Conservation (phyloP, 2,329 filamentous ascomycete species). For the Neocatenulostroma microsporum region DNA sequence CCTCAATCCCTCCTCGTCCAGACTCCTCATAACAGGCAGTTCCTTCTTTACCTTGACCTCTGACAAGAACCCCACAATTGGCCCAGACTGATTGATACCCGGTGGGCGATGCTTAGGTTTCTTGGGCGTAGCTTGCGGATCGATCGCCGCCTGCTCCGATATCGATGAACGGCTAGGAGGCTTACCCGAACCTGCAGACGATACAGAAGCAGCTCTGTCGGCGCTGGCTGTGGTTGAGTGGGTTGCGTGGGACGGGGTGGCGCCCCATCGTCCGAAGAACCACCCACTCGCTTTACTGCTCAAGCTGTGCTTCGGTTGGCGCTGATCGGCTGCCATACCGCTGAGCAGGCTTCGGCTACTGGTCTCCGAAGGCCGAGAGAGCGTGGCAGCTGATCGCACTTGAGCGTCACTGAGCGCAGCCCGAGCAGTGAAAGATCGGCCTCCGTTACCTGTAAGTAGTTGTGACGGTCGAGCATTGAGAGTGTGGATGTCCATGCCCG, state of each 20-base stretch:
- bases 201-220: constrained; percentile 7
- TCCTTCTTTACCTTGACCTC: constrained; percentile 45
- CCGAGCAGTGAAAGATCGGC: constrained; percentile 41
- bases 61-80: constrained; percentile 63
- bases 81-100: constrained; percentile 71
- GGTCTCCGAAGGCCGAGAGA: constrained; percentile 33
- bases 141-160: constrained; percentile 10
- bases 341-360: constrained; percentile 25
- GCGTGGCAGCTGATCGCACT: constrained; percentile 23
- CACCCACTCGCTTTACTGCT: constrained; percentile 55
- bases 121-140: constrained; percentile 29
- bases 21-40: constrained; percentile 48
- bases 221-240: constrained; percentile 6
- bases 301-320: constrained; percentile 27
- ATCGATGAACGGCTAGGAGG: constrained; percentile 6
- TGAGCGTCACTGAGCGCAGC: constrained; percentile 33
- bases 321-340: constrained; percentile 27
- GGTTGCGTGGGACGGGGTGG: constrained; percentile 38
- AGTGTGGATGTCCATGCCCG: constrained; percentile 76
- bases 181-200: constrained; percentile 5
- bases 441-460: constrained; percentile 51
- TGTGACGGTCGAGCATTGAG: constrained; percentile 69
- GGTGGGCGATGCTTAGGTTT: constrained; percentile 47
- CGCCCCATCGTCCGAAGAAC: constrained; percentile 58
- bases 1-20: constrained; percentile 55